Base-by-base conservation (phyloP, 192 early-diverging fungal genomes). In the Coemansia sp. region DNA sequence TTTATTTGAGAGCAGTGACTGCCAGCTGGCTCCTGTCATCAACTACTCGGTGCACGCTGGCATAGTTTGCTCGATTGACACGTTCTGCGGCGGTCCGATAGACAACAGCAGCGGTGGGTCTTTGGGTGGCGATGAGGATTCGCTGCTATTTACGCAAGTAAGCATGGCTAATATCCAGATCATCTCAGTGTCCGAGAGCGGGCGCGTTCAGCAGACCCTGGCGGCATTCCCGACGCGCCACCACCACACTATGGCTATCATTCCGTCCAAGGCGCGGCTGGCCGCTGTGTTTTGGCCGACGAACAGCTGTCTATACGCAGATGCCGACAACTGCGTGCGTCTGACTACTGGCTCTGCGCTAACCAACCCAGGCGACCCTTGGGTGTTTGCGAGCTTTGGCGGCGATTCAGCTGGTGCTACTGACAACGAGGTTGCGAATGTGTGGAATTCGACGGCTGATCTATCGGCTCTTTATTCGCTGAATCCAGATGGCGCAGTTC, bases 291-390 rank as follows among this genome's bases (percentile, higher is more conserved):
- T 36, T 20, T 81, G 78, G 78, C 60, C 51, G 8, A 27, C 40
- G 7, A 58, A 41, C 11, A 62, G 59, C 1, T 64, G 46, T 0
- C 2, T 72, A 8, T 65, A 62, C 17, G 51, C 59, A 37, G 76
- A 79, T 39, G 38, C 31, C 15, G 69, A 71, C 25, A 75, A 72
- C 59, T 36, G 19, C 27, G 41, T 75, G 20, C 78, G 77, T 14
- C n/a, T 47, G 15, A 25, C 62, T 24, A n/a, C 24, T 20, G 53
- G 32, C 35, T 8, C 17, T 19, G 51, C 17, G 15, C 0, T 37
- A 4, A 31, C 24, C 31, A 35, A 54, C 14, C 40, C 67, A 4
- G 46, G 35, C 11, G 67, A 74, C 27, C 57, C 62, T 11, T 68
- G 61, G 62, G 47, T 54, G 25, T 51, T 25, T 24, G 25, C 22